Base-by-base conservation (phyloP, 2,329 filamentous ascomycete species). In the Botrytis sinoallii region DNA sequence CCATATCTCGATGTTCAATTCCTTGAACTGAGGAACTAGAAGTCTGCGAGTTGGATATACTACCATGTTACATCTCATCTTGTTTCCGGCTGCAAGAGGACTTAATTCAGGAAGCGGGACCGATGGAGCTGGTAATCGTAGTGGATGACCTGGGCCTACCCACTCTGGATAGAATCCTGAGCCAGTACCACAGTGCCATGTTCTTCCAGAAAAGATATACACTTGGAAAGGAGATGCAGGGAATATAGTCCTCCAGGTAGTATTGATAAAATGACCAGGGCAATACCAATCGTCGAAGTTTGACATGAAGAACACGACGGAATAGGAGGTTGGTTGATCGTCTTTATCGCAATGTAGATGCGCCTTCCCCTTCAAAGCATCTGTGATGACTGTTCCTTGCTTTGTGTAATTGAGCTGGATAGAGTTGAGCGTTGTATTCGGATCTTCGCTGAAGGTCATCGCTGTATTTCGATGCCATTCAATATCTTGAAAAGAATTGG, bases 261-360 rank as follows among this genome's bases (percentile, higher is more conserved):
- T 64, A 7, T 64, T 44, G 35, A 64, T 64, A 22, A 64, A 64
- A 44, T 64, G 61, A 10, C 61, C 61, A 7, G 61, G 61, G 8
- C 40, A 64, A 22, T 64, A 44, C n/a, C 61, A 32, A 7, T 44
- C 14, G n/a, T 64, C 61, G 18, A 44, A 64, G 12, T 64, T 64
- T 9, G 61, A 64, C 40, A 64, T 64, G 61, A 64, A 64, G n/a
- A 64, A 64, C 38, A 64, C 61, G 38, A 64, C 16, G 16, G 61
- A 64, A 44, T 64, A 64, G 61, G 61, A 64, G 16, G 61, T 64
- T 16, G 61, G 61, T n/a, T 64, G 38, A 40, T 64, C 40, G 25
- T 64, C 25, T 42, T 44, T 64, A n/a, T 64, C 61, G 40, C 61
- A 64, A 12, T 44, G 61, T 14, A 64, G 18, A 29, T 64, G 61